Conservation (phyloP, 805 yeast genomes). For the Sugiyamaella americana region DNA sequence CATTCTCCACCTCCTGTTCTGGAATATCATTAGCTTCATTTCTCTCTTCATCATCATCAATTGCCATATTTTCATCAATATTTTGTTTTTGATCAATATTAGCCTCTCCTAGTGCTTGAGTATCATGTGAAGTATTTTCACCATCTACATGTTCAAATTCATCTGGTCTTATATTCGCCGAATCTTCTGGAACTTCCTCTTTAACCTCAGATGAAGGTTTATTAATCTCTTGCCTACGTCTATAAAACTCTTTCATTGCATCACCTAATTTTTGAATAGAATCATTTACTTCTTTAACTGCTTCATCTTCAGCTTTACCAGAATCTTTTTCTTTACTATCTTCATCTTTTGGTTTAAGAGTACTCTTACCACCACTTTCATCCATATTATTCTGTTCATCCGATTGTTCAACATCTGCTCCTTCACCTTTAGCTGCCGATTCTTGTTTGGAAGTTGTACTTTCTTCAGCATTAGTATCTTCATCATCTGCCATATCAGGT, state of each 20-base stretch:
- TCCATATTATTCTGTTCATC: slow-evolving; percentile 77
- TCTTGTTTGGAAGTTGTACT: slow-evolving; percentile 27
- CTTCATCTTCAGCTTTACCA: slow-evolving; percentile 52
- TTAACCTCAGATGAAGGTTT: slow-evolving; percentile 54
- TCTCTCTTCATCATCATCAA: slow-evolving; percentile 33
- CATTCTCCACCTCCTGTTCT: slow-evolving; percentile 26
- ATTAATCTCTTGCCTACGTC: slow-evolving; percentile 80
- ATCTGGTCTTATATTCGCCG: slow-evolving; percentile 55
- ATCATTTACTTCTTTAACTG: slow-evolving; percentile 37
- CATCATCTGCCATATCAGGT: slow-evolving; percentile 52
- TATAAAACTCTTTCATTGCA: slow-evolving; percentile 83
- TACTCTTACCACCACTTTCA: slow-evolving; percentile 82
- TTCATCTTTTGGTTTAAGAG: slow-evolving; percentile 84
- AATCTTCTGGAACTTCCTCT: slow-evolving; percentile 31
- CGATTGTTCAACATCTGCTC: slow-evolving; percentile 58
- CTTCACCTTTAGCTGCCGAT: slow-evolving; percentile 47
- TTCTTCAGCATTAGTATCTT: slow-evolving; percentile 43
- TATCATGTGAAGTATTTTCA: slow-evolving; percentile 67
- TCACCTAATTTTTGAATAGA: slow-evolving; percentile 87
- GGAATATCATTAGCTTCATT: slow-evolving; percentile 3
- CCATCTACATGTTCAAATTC: slow-evolving; percentile 49
- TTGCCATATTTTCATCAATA: slow-evolving; percentile 41
- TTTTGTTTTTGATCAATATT: slow-evolving; percentile 70
- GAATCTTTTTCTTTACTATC: slow-evolving; percentile 50
- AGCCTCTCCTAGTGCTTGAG: slow-evolving; percentile 92